Percentiles rank a stretch among this genome's conserved stretches.
Evolutionary conservation across 257 asterid genomes (phyloP).

Genomic region (Petunia axillaris): DNA sequence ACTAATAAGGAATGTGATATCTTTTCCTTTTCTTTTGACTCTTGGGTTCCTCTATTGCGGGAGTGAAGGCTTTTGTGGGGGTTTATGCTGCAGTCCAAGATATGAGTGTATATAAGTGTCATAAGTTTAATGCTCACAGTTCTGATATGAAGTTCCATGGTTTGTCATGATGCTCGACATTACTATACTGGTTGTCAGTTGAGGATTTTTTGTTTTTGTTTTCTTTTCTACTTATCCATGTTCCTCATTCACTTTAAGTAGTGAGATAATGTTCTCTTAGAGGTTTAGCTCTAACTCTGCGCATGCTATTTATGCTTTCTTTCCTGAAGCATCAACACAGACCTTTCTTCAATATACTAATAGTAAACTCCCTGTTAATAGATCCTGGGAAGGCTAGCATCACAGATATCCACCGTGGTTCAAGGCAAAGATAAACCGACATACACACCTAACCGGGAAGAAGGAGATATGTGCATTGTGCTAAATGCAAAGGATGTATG

Average conservation of each 20-base stretch:
- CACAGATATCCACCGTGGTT: conserved; percentile 85
- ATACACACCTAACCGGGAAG: conserved; percentile 72
- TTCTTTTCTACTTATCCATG: background rate
- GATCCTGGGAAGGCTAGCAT: conserved; percentile 94
- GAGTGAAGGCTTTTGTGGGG: background rate
- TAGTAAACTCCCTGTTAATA: conserved; percentile 28
- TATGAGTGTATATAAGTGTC: conserved; percentile 11
- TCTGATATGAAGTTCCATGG: background rate
- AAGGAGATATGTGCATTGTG: conserved; percentile 90
- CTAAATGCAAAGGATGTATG: conserved; percentile 86
- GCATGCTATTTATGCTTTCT: background rate
- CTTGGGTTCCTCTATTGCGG: background rate
- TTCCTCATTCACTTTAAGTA: conserved; percentile 4
- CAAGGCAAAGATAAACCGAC: conserved; percentile 98
- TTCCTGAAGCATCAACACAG: background rate
- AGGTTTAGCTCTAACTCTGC: background rate
- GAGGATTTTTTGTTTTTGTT: background rate
- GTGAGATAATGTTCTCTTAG: background rate
- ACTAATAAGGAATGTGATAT: conserved; percentile 1
- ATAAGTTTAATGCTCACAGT: conserved; percentile 11
- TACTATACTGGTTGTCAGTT: background rate
- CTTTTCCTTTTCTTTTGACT: conserved; percentile 6
- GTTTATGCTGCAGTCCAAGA: background rate
- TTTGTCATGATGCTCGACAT: background rate
- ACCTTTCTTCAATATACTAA: background rate